Base-by-base conservation (phyloP, 495 filamentous ascomycete species). In the Aspergillus sclerotioniger region DNA sequence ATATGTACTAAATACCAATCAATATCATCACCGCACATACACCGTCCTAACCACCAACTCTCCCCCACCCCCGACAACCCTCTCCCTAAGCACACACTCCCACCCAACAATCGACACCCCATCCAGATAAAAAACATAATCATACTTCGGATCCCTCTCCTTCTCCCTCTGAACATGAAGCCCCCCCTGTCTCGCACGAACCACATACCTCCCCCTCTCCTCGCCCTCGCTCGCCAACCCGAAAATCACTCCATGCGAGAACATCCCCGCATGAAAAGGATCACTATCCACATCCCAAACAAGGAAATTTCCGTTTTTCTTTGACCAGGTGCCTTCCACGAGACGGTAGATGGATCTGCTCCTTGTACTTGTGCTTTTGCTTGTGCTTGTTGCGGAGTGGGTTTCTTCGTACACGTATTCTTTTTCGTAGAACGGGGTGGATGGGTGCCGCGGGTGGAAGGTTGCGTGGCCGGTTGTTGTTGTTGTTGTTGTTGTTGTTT, bases 361-460 rank as follows among this genome's bases (percentile, higher is more conserved):
- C 33, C 17, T 39, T 6, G 17, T 5, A 33, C 3, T 17, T 43
- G n/a, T n/a, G n/a, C n/a, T n/a, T n/a, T n/a, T n/a, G n/a, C n/a
- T n/a, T n/a, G n/a, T n/a, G n/a, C n/a, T n/a, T n/a, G n/a, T n/a
- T n/a, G n/a, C n/a, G n/a, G n/a, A n/a, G 47, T 12, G 25, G 7
- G 33, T 9, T 51, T 74, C 67, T 15, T 70, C 54, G 44, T 56
- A 72, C 3, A 76, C 47, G 61, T 75, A 76, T 47, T 73, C 72
- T 19, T 57, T 68, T 28, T 66, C 69, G 29, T 63, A 68, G 0
- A 10, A 52, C 2, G 58, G 43, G 25, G 33, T 48, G 9, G 66
- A 67, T 0, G 67, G 58, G 35, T 70, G 73, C 9, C 87, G 74
- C 1, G 90, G 84, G 25, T 82, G 69, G 57, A 94, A 91, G 7